Percentiles rank a stretch among this genome's conserved stretches.
These are phyloP conservation scores for Incumbomyces delicatus DNA, from an alignment of 2,329 filamentous ascomycete genomes.

Conservation along the genomic window DNA sequence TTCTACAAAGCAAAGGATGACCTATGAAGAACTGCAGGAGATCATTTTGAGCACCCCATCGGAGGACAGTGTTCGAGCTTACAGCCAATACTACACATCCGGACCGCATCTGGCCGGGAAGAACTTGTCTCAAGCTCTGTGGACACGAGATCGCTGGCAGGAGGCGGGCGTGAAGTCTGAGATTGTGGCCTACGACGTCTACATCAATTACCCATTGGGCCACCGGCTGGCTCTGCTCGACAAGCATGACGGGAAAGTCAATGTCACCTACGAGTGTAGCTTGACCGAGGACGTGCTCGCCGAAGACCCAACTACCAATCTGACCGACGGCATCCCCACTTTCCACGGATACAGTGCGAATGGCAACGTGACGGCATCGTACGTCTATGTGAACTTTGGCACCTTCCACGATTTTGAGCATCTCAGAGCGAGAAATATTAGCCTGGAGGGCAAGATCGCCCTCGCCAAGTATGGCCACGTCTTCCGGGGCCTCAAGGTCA, in stretches of 20 bases:
- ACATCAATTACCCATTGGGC: slow-evolving; percentile 66
- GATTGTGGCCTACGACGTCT: slow-evolving; percentile 64
- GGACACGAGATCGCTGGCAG: slow-evolving; percentile 65
- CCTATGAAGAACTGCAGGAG: slow-evolving; percentile 45
- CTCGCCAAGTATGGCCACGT: slow-evolving; percentile 75
- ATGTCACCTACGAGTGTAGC: slow-evolving; percentile 66
- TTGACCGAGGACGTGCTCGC: slow-evolving; percentile 76
- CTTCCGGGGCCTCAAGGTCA: slow-evolving; percentile 86
- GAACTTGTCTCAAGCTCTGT: slow-evolving; percentile 66
- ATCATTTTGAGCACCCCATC: slow-evolving; percentile 47
- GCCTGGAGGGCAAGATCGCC: slow-evolving; percentile 74
- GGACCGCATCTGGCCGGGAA: slow-evolving; percentile 68
- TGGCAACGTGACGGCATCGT: slow-evolving; percentile 80
- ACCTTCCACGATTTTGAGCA: slow-evolving; percentile 80
- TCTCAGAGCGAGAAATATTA: slow-evolving; percentile 62
- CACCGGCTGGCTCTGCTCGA: slow-evolving; percentile 59
- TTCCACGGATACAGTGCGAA: slow-evolving; percentile 93
- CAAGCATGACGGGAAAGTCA: slow-evolving; percentile 32
- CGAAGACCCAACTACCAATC: slow-evolving; percentile 68
- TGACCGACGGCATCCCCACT: slow-evolving; percentile 66
- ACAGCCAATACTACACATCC: slow-evolving; percentile 68
- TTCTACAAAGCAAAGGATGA: slow-evolving; percentile 34
- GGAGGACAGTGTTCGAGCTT: slow-evolving; percentile 52
- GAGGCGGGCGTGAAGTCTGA: slow-evolving; percentile 53
- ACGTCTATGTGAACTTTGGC: slow-evolving; percentile 86